These are phyloP conservation scores for Didymella pomorum DNA, from an alignment of 2,329 filamentous ascomycete species.

Conservation along the genomic window DNA sequence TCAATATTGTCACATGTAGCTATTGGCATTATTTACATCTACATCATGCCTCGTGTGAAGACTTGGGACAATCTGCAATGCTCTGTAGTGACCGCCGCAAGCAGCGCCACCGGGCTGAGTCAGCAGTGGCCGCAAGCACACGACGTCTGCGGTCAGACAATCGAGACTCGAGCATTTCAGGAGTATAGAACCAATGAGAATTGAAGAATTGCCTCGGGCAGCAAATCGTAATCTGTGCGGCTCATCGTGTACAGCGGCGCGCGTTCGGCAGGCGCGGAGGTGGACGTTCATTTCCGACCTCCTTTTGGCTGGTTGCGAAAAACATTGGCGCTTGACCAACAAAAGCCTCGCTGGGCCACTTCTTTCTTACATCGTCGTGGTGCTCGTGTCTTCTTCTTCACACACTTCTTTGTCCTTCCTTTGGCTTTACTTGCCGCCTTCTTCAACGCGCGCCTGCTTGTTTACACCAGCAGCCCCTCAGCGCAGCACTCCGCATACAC, in stretches of 20 bases:
- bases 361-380: constrained; percentile 27
- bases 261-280: constrained; percentile 41
- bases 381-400: constrained; percentile 41
- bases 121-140: constrained; percentile 7
- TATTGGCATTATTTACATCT: not conserved
- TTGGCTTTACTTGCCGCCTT: constrained; percentile 38
- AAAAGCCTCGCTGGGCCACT: constrained; percentile 31
- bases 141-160: not conserved
- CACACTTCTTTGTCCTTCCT: constrained; percentile 47
- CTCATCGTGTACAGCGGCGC: constrained; percentile 26
- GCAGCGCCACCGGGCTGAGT: constrained; percentile 6
- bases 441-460: constrained; percentile 20
- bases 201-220: constrained; percentile 31
- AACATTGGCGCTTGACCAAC: constrained; percentile 32
- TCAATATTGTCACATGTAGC: constrained; percentile 2
- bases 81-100: constrained; percentile 1
- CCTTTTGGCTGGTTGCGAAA: constrained; percentile 44
- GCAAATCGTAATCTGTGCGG: constrained; percentile 28
- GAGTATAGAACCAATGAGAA: constrained; percentile 25
- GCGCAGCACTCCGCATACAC: constrained; percentile 20
- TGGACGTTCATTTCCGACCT: constrained; percentile 47
- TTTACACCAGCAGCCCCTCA: constrained; percentile 24
- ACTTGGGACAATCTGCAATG: not conserved
- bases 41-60: not conserved
- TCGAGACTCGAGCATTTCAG: not conserved